Evolutionary conservation across 73 alveolate species (phyloP), one percentile per base, ranked within the genome.

Genomic region (Urostyla sp.): DNA sequence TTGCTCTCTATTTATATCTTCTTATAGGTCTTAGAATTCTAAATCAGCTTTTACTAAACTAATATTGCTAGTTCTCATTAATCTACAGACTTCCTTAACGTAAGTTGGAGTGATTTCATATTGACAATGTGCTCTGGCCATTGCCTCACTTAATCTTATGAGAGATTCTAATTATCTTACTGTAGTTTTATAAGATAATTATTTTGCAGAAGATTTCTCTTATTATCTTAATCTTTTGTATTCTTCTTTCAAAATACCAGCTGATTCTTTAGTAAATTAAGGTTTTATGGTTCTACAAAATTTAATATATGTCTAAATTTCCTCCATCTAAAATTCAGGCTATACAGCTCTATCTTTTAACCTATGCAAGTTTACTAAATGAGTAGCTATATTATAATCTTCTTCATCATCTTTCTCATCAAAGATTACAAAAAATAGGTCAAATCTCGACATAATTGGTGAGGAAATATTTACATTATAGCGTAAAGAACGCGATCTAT

Each of bases 381-480:
- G 98, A 31, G 50, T 60, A 0, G 99, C 99, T 23, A 96, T 94
- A 58, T 86, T 72, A 59, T 73, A 75, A 79, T 96, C 99, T 0
- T 84, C 75, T 37, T 82, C 87, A 67, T 94, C 97, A 66, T 95
- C 84, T 36, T 93, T 75, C 78, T 92, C 98, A 80, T 96, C 99
- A 58, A 93, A 85, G 40, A 96, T 75, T 28, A 97, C 98, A 85
- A 89, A 96, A 93, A 97, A 95, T 82, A 97, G 79, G 90, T 96
- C 99, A 78, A 98, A 98, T 35, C 99, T 87, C 1, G 99, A 96
- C 99, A 98, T 96, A 73, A 98, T 96, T n/a, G 99, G 99, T 34
- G 99, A 96, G 51, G 96, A 84, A 72, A 98, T 94, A 83, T 98
- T 96, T 56, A 97, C 91, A 92, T 98, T 98, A 69, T 85, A 88